Base-by-base conservation (phyloP, 768 basidiomycete genomes). In the Lactarius evosmus region DNA sequence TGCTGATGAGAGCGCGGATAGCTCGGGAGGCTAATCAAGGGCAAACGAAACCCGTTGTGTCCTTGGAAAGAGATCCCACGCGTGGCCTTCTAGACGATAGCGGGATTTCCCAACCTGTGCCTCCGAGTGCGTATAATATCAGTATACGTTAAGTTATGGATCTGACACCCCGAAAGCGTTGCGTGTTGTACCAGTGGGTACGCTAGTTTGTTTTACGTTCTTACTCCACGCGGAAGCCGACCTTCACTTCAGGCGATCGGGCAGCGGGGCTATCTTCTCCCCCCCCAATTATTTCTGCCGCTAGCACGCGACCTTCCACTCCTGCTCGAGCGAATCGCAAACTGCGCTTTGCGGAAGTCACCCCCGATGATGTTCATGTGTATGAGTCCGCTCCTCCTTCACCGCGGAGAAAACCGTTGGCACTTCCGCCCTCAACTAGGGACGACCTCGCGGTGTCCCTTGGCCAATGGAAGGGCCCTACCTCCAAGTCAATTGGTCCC, bases 301-400 rank as follows among this genome's bases (percentile, higher is more conserved):
- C 78, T 60, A 80, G 74, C 60, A 84, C 83, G 16, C 84, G 88
- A 14, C 87, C 88, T 16, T 81, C 86, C 73, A 79, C 84, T 72
- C 57, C 83, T 74, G 66, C 80, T 1, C 58, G 68, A 2, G 58
- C 41, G 1, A 70, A 77, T 55, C 76, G 87, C 16, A 84, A 76
- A 67, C 74, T 93, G 33, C 85, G 91, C 19, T 94, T 94, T 69
- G 88, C 90, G 34, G 86, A 92, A 41, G 77, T 91, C 17, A 83
- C 81, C 1, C 84, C 89, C 0, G 75, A 82, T n/a, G 88, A 93
- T 70, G 84, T 93, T 2, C 81, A 91, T 73, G 87, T 93, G 1
- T 93, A 93, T 70, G 88, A 91, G 69, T 92, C 91, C 16, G 86
- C 84, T 1, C 91, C 90, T 4, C 77, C 87, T 2, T 91, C 92